Evolutionary conservation across 305 asterid species (phyloP).

Genomic region (Fraxinus dipetala): DNA sequence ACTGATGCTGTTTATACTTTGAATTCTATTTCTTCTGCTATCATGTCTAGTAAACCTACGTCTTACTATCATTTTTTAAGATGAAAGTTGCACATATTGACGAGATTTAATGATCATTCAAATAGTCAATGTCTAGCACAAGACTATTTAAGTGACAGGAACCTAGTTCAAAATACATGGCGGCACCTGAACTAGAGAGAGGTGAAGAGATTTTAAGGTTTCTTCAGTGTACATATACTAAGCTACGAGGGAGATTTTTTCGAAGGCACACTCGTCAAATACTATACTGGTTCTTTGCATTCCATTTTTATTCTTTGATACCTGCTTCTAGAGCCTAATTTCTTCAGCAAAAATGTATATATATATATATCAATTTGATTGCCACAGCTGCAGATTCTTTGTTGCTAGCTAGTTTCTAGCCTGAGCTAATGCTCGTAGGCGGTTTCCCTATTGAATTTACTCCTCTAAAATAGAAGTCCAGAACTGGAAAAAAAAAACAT

Average conservation of each 20-base stretch:
- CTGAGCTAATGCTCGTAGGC: background rate
- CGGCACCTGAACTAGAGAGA: background rate
- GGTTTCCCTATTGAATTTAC: background rate
- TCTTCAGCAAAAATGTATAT: background rate
- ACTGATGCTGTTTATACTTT: background rate
- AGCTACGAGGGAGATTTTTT: background rate
- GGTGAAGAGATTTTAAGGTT: background rate
- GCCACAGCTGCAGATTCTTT: background rate
- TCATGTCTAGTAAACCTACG: background rate
- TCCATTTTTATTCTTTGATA: background rate
- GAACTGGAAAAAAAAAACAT: background rate
- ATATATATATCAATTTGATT: background rate
- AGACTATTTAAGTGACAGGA: background rate
- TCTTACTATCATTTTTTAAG: background rate
- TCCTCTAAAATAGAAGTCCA: background rate
- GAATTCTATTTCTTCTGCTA: background rate
- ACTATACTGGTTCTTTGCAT: background rate
- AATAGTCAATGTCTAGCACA: background rate
- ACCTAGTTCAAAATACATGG: background rate
- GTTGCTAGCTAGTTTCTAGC: background rate
- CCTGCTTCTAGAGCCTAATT: constrained; percentile 4
- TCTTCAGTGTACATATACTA: background rate
- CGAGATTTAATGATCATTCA: constrained; percentile 7
- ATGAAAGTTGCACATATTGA: background rate
- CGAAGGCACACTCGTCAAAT: background rate